A percentile compares a stretch with the other conserved stretches of the same genome.
Conservation (phyloP, 2,329 filamentous ascomycete genomes). For the Aspergillus sclerotialis region DNA sequence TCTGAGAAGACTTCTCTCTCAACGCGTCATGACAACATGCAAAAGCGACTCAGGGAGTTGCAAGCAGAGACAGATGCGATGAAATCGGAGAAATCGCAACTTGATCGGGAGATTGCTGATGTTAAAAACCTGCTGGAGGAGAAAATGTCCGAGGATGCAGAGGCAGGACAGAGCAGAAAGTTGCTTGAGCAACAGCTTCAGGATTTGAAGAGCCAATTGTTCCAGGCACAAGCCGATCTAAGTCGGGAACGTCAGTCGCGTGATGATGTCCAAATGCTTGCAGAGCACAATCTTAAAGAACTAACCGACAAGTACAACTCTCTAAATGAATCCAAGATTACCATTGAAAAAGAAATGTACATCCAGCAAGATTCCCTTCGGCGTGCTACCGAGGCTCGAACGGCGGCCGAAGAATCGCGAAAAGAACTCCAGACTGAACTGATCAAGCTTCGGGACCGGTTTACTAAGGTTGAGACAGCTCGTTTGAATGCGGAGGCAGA, state of each 20-base stretch:
- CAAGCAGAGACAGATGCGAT: constrained; percentile 84
- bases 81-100: constrained; percentile 72
- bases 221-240: constrained; percentile 77
- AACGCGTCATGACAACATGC: constrained; percentile 71
- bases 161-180: constrained; percentile 72
- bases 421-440: constrained; percentile 86
- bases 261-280: constrained; percentile 84
- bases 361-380: constrained; percentile 87
- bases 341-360: constrained; percentile 96
- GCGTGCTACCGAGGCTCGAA: constrained; percentile 73
- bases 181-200: constrained; percentile 81
- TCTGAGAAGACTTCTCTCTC: constrained; percentile 66
- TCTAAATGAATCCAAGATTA: constrained; percentile 91
- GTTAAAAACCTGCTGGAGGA: constrained; percentile 80
- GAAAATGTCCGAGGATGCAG: constrained; percentile 80
- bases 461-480: constrained; percentile 77
- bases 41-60: constrained; percentile 69
- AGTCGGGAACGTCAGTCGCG: constrained; percentile 88
- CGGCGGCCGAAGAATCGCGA: constrained; percentile 74
- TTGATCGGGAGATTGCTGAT: constrained; percentile 83
- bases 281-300: constrained; percentile 77
- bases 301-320: constrained; percentile 79
- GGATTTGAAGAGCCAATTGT: constrained; percentile 78
- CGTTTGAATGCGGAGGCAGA: constrained; percentile 73
- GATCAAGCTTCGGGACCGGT: constrained; percentile 72